phyloP scores from a whole-genome alignment of 352 stramenopile genomes.

The Pythium scleroteichum region DNA sequence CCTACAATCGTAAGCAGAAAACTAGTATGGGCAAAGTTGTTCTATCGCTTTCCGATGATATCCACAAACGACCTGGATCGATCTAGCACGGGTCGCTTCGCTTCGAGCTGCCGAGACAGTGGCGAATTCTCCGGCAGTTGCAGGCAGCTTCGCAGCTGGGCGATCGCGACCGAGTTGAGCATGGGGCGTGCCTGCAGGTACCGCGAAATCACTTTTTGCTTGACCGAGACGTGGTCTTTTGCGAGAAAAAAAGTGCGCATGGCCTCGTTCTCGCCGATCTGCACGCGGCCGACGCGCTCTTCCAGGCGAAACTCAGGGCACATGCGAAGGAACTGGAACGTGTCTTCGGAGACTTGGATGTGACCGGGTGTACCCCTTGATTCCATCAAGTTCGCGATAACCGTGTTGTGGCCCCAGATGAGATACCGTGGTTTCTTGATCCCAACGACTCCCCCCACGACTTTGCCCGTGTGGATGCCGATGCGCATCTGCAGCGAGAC shows the following conservation, averaged over 20 bases:
- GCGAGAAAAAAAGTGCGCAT: slow-evolving; percentile 56
- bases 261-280: slow-evolving; percentile 57
- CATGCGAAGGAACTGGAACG: slow-evolving; percentile 48
- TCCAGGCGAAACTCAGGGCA: slow-evolving; percentile 61
- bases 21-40: too few relatives aligned
- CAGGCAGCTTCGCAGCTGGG: slow-evolving; percentile 54
- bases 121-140: slow-evolving; percentile 54
- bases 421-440: slow-evolving; percentile 87
- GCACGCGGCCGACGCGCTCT: slow-evolving; percentile 42
- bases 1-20: not conserved
- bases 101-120: slow-evolving; percentile 49
- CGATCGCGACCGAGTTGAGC: slow-evolving; percentile 43
- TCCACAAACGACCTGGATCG: slow-evolving; percentile 46
- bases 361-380: slow-evolving; percentile 51
- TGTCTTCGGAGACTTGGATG: slow-evolving; percentile 68
- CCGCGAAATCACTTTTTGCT: slow-evolving; percentile 46
- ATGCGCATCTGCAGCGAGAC: slow-evolving; percentile 86
- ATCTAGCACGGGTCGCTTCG: slow-evolving; percentile 23
- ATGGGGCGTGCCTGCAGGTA: slow-evolving; percentile 45
- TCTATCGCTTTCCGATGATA: slow-evolving; percentile 39
- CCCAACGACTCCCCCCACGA: slow-evolving; percentile 80
- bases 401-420: slow-evolving; percentile 80
- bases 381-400: slow-evolving; percentile 84
- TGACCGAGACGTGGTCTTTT: slow-evolving; percentile 46
- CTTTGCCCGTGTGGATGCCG: slow-evolving; percentile 81